Conservation (phyloP, 371 early-diverging fungal species). For the Mortierella sp. region DNA sequence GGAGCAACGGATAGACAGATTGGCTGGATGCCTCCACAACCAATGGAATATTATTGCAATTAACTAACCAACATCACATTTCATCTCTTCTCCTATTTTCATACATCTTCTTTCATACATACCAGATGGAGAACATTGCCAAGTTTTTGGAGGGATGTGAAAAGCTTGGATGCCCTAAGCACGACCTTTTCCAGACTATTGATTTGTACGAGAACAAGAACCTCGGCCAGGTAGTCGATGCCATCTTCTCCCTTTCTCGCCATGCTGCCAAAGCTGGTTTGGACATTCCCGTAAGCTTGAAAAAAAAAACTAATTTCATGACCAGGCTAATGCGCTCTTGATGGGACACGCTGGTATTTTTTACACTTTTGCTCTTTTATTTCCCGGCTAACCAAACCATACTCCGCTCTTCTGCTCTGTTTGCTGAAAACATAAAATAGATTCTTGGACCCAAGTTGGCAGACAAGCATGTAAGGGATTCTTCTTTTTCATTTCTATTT, state of each 20-base stretch:
- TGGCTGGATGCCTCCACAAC: neutral
- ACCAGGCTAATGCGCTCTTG: neutral
- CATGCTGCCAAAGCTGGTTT: conserved; percentile 80
- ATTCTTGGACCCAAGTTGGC: conserved; percentile 85
- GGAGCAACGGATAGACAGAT: neutral
- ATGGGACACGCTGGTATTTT: neutral
- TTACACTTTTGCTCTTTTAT: conserved; percentile 16
- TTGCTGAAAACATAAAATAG: conserved; percentile 41
- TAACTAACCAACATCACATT: neutral
- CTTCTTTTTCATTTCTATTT: neutral
- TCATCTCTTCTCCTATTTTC: neutral
- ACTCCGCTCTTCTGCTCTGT: conserved; percentile 12
- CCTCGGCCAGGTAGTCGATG: conserved; percentile 82
- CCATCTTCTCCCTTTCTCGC: conserved; percentile 87
- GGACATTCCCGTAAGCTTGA: conserved; percentile 60
- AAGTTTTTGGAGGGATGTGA: conserved; percentile 82
- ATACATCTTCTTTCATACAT: neutral
- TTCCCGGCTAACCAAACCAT: conserved; percentile 9
- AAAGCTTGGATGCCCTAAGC: conserved; percentile 82
- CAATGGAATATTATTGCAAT: neutral
- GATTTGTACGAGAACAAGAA: conserved; percentile 94
- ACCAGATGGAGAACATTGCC: conserved; percentile 90
- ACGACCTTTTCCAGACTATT: conserved; percentile 92
- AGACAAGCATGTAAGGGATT: conserved; percentile 69
- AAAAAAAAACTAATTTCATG: neutral